Base-by-base conservation (phyloP, 2,329 filamentous ascomycete species). In the Coccinonectria pachysandricola region DNA sequence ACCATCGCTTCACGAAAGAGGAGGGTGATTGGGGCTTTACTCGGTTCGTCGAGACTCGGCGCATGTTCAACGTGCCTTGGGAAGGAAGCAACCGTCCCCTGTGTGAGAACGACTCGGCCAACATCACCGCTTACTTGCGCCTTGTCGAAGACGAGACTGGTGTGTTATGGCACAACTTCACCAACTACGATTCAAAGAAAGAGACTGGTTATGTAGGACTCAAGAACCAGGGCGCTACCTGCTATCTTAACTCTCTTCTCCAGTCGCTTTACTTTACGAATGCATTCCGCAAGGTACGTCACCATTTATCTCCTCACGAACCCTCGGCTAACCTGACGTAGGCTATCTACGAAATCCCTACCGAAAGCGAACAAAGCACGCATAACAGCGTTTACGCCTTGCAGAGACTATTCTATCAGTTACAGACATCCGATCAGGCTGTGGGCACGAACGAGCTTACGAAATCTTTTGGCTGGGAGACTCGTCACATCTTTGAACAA, bases 11-110 rank as follows among this genome's bases (percentile, higher is more conserved):
- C 56, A 96, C 86, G 4, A 83, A 82, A 37, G 91, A 96, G 21
- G 91, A 98, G 56, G 86, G 85, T 13, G 91, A 98, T 48, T 98
- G 91, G 91, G 91, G 91, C 2, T 98, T 98, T 54, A 98, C 91
- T n/a, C 68, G 88, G 30, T 98, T 96, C 50, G 76, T 86, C 8
- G 91, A 96, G 53, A 69, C 93, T 25, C 71, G 85, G 28, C 79
- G 76, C 46, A 79, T 96, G 53, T 93, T 95, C 50, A 79, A 78
- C 34, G 64, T 76, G 17, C 68, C 74, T 2, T 93, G 80, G 71
- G 81, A 91, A 31, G 72, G 75, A 12, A 61, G 64, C 12, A 62
- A 57, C 19, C 70, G 81, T 31, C 84, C 80, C 7, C 67, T 92
- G 39, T 71, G 86, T 11, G 83, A 92, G 49, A 74, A 83, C 44